These are phyloP conservation scores for Drechmeria coniospora DNA, from an alignment of 2,329 filamentous ascomycete species.

Conservation along the genomic window DNA sequence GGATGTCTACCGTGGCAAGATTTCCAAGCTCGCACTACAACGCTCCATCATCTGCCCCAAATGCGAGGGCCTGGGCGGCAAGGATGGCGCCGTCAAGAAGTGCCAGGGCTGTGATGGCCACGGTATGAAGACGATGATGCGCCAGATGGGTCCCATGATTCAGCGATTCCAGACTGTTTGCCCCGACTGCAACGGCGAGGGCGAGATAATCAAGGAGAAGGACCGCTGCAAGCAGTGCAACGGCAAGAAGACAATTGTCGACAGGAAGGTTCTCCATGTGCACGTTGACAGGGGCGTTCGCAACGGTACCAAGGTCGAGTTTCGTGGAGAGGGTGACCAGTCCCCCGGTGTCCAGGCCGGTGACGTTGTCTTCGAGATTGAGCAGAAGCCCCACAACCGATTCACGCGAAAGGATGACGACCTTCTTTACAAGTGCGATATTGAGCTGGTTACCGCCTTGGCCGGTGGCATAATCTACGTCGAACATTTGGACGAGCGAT, in stretches of 20 bases:
- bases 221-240: constrained; percentile 93
- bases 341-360: constrained; percentile 83
- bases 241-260: constrained; percentile 95
- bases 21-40: constrained; percentile 92
- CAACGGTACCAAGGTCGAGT: constrained; percentile 91
- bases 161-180: constrained; percentile 99
- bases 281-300: constrained; percentile 92
- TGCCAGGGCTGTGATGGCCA: constrained; percentile 82
- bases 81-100: constrained; percentile 92
- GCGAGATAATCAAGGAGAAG: constrained; percentile 91
- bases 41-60: constrained; percentile 94
- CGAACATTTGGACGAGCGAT: constrained; percentile 94
- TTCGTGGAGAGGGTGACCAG: constrained; percentile 92
- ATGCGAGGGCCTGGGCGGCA: constrained; percentile 87
- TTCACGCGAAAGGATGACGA: constrained; percentile 97
- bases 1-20: constrained; percentile 95
- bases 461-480: constrained; percentile 83
- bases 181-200: constrained; percentile 94
- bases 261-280: constrained; percentile 95
- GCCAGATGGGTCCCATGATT: constrained; percentile 99
- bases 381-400: constrained; percentile 92
- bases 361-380: constrained; percentile 96
- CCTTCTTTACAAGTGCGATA: constrained; percentile 85
- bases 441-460: constrained; percentile 87
- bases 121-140: constrained; percentile 99